phyloP scores from a whole-genome alignment of 805 yeast genomes.

The Yamadazyma scolyti region DNA sequence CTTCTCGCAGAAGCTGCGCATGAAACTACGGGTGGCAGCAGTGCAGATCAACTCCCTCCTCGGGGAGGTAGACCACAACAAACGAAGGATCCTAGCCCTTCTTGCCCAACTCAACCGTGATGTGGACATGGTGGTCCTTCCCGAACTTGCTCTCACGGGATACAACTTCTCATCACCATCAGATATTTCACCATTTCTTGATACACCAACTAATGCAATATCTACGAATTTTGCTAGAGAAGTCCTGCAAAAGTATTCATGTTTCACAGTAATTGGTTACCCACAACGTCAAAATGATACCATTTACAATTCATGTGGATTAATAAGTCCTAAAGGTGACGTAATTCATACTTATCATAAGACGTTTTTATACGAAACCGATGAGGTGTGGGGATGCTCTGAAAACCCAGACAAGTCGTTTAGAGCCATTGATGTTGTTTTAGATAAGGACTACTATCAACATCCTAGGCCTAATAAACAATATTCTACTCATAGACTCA shows the following conservation, averaged over 20 bases:
- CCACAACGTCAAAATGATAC: conserved; percentile 51
- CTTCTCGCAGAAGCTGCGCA: conserved; percentile 15
- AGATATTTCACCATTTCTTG: conserved; percentile 58
- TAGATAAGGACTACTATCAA: conserved; percentile 16
- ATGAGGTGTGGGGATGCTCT: conserved; percentile 72
- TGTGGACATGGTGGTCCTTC: conserved; percentile 67
- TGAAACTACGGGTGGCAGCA: conserved; percentile 57
- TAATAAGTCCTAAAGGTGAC: conserved; percentile 57
- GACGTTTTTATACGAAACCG: conserved; percentile 72
- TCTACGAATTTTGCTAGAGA: conserved; percentile 55
- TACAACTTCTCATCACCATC: conserved; percentile 55
- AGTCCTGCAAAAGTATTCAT: conserved; percentile 46
- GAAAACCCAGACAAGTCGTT: conserved; percentile 64
- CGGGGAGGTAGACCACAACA: conserved; percentile 56
- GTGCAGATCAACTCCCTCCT: conserved; percentile 66
- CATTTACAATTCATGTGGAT: conserved; percentile 69
- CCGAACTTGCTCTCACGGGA: conserved; percentile 84
- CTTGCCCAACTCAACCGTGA: conserved; percentile 17
- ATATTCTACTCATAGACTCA: conserved; percentile 32
- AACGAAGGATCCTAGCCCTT: conserved; percentile 41
- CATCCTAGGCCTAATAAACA: conserved; percentile 1
- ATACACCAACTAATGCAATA: conserved; percentile 41
- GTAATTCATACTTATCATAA: conserved; percentile 69
- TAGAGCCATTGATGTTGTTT: conserved; percentile 40
- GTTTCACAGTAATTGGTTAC: conserved; percentile 77